phyloP scores from a whole-genome alignment of 148 eudicot species.

The Rhododendron griersonianum region DNA sequence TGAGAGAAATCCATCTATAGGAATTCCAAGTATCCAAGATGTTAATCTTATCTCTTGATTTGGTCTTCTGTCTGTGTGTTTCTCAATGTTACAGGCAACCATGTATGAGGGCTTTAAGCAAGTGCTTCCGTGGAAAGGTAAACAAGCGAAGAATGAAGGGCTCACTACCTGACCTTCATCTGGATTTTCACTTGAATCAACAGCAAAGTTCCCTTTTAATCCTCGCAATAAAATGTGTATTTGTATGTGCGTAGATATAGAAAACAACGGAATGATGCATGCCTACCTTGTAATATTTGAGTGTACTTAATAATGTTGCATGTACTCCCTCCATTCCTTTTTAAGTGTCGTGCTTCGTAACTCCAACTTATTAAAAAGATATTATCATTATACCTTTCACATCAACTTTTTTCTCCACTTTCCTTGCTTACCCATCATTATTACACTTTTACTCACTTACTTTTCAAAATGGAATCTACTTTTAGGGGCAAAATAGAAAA shows the following conservation, averaged over 20 bases:
- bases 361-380: too few relatives aligned
- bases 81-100: constrained; percentile 1
- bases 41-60: neutral
- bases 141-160: constrained; percentile 28
- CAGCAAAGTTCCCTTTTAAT: neutral
- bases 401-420: too few relatives aligned
- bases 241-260: neutral
- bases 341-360: too few relatives aligned
- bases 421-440: too few relatives aligned
- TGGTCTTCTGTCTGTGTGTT: neutral
- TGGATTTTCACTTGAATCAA: neutral
- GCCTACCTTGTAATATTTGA: neutral
- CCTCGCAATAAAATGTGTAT: neutral
- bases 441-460: too few relatives aligned
- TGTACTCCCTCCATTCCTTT: neutral
- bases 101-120: constrained; percentile 11
- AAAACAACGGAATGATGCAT: neutral
- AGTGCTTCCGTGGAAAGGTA: constrained; percentile 14
- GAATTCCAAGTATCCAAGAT: neutral
- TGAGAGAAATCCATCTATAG: neutral
- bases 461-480: too few relatives aligned
- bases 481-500: too few relatives aligned
- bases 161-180: neutral
- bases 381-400: too few relatives aligned
- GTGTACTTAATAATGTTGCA: neutral